phyloP scores from a whole-genome alignment of 306 rosid species.

The Phaseolus lunatus region DNA sequence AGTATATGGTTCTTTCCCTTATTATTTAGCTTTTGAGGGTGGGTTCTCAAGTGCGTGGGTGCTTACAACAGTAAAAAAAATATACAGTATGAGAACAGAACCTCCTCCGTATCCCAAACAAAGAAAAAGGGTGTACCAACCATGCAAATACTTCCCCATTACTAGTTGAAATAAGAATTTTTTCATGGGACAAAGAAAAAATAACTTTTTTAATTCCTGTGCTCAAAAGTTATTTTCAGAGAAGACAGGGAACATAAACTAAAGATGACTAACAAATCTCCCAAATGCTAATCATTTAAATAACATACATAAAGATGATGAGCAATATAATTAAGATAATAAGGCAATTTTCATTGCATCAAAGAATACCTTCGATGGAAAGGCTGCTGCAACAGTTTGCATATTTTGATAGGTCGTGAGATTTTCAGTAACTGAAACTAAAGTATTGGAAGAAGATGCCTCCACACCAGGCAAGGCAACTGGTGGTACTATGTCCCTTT shows the following conservation, averaged over 20 bases:
- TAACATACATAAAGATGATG: background rate
- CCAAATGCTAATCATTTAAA: slow-evolving; percentile 12
- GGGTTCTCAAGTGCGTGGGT: no score
- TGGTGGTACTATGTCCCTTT: slow-evolving; percentile 65
- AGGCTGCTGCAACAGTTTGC: slow-evolving; percentile 58
- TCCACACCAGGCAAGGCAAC: slow-evolving; percentile 56
- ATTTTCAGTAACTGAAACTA: slow-evolving; percentile 57
- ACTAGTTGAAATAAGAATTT: slow-evolving; percentile 7
- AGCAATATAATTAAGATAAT: slow-evolving; percentile 28
- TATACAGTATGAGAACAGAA: slow-evolving; percentile 7
- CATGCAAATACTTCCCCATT: background rate
- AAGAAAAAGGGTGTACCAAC: background rate
- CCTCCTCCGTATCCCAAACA: background rate
- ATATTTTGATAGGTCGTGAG: slow-evolving; percentile 60
- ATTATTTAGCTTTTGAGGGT: no score
- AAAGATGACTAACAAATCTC: slow-evolving; percentile 33
- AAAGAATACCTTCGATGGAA: slow-evolving; percentile 67
- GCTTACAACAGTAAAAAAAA: background rate
- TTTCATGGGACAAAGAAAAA: background rate
- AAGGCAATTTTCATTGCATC: slow-evolving; percentile 14
- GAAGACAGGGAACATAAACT: slow-evolving; percentile 27
- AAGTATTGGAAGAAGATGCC: slow-evolving; percentile 59
- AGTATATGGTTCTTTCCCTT: no score
- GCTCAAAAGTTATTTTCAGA: slow-evolving; percentile 22
- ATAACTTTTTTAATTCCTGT: background rate